Evolutionary conservation across 129 eudicot species (phyloP).

Genomic region (Tagetes erecta): DNA sequence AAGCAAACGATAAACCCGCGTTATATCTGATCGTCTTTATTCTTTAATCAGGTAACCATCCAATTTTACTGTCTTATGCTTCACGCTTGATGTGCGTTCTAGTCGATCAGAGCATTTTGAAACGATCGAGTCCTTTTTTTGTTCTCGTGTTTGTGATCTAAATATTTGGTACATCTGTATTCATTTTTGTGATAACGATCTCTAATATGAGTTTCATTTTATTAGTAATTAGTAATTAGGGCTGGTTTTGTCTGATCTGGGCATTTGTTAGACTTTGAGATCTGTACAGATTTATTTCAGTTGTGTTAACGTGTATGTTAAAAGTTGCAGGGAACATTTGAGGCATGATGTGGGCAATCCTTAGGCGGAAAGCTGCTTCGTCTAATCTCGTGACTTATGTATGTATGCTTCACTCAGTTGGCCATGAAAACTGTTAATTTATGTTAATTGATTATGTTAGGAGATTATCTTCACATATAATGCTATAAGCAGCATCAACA

Average conservation of each 20-base stretch:
- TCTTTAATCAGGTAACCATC: conserved; percentile 23
- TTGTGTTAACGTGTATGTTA: not conserved
- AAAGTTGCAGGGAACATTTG: conserved; percentile 15
- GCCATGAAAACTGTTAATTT: not conserved
- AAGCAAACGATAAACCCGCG: conserved; percentile 24
- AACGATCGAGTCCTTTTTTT: conserved; percentile 1
- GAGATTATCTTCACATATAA: not conserved
- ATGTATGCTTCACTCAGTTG: not conserved
- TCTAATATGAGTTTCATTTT: not conserved
- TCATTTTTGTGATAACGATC: not conserved
- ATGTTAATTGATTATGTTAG: not conserved
- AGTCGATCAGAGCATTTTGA: conserved; percentile 19
- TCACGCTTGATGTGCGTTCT: not conserved
- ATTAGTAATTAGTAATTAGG: not conserved
- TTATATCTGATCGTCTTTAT: conserved; percentile 10
- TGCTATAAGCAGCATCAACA: not conserved
- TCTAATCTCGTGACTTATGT: conserved; percentile 35
- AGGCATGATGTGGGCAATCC: conserved; percentile 30
- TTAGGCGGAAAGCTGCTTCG: conserved; percentile 49
- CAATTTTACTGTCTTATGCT: not conserved
- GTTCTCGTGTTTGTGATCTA: conserved; percentile 5
- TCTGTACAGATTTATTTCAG: conserved; percentile 10
- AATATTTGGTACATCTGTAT: not conserved
- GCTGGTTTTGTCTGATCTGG: not conserved
- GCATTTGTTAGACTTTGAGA: conserved; percentile 16